Conservation (phyloP, 495 filamentous ascomycete genomes). For the Penicillium robsamsonii region DNA sequence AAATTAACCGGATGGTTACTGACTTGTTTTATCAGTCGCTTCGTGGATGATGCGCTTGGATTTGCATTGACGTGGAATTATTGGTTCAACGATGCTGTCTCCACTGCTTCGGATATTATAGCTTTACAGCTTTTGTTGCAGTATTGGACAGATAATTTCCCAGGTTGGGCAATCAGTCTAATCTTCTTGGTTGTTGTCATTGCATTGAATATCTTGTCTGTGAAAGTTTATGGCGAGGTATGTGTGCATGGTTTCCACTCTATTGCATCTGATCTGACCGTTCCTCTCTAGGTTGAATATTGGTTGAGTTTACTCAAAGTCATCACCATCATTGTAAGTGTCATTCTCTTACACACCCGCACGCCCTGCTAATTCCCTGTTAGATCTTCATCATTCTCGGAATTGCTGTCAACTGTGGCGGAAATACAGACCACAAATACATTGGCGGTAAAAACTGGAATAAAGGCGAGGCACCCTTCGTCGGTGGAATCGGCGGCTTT, state of each 20-base stretch:
- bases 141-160: constrained; percentile 53
- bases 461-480: constrained; percentile 51
- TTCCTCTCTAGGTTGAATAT: constrained; percentile 46
- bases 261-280: constrained; percentile 4
- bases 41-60: constrained; percentile 56
- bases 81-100: constrained; percentile 60
- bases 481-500: constrained; percentile 52
- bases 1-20: neutral
- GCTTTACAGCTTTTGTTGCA: constrained; percentile 52
- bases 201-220: constrained; percentile 48
- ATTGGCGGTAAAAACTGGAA: constrained; percentile 48
- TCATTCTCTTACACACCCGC: neutral
- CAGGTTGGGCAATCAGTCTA: constrained; percentile 50
- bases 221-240: constrained; percentile 55
- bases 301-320: constrained; percentile 57
- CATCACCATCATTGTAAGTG: constrained; percentile 46
- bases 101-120: constrained; percentile 54
- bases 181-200: constrained; percentile 54
- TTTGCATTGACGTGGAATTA: constrained; percentile 57
- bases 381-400: constrained; percentile 55
- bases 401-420: constrained; percentile 51
- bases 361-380: neutral
- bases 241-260: constrained; percentile 4
- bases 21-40: constrained; percentile 40
- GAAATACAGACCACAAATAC: constrained; percentile 44